phyloP scores from a whole-genome alignment of 2,329 filamentous ascomycete species.

The Ascocoryne sarcoides region DNA sequence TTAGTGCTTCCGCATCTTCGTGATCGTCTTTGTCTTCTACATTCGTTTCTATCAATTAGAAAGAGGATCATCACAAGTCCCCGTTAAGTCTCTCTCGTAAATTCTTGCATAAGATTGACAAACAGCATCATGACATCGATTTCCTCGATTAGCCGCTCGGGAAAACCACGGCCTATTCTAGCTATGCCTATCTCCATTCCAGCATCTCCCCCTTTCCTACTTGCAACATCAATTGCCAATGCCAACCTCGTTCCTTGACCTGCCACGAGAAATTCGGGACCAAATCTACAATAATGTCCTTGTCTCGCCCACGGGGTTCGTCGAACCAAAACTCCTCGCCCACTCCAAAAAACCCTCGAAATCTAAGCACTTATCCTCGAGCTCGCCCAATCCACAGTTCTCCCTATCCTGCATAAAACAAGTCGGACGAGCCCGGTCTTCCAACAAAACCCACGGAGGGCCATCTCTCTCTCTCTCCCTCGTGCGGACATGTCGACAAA shows the following conservation, averaged over 20 bases:
- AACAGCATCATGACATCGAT: no score
- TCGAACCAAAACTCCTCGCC: conserved; percentile 3
- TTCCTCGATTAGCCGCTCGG: no score
- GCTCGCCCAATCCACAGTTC: conserved; percentile 1
- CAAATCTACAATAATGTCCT: conserved; percentile 14
- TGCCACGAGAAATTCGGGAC: conserved; percentile 19
- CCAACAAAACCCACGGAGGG: conserved; percentile 1
- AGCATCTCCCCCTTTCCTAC: no score
- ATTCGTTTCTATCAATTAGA: no score
- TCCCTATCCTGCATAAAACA: conserved; percentile 4
- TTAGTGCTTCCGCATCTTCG: no score
- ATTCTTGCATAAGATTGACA: no score
- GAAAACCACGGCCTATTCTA: no score
- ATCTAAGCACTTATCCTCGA: background rate
- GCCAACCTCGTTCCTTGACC: conserved; percentile 11
- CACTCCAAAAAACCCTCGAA: background rate
- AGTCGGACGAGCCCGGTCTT: background rate
- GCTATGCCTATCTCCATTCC: no score
- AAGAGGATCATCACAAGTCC: no score
- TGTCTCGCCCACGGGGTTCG: conserved; percentile 5
- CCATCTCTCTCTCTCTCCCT: conserved; percentile 12
- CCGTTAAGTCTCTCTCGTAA: no score
- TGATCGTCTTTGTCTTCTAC: no score
- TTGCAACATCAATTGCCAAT: conserved; percentile 4
- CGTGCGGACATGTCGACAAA: conserved; percentile 15